These are phyloP conservation scores for Ehretia macrophylla DNA, from an alignment of 257 asterid genomes.

Conservation along the genomic window DNA sequence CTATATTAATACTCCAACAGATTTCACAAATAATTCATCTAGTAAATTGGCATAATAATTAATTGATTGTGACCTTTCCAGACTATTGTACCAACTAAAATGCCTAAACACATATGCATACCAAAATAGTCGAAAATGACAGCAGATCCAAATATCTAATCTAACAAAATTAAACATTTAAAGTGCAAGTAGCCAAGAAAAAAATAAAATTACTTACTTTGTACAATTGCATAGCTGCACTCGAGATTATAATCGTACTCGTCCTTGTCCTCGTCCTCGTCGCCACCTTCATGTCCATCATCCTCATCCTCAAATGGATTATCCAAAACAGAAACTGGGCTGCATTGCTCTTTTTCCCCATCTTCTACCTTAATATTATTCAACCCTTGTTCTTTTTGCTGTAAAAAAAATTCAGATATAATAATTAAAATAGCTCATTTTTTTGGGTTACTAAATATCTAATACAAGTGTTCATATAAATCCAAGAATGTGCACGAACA, in stretches of 20 bases:
- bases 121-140: not conserved
- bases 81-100: not conserved
- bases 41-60: not conserved
- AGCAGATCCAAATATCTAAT: not conserved
- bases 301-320: conserved; percentile 63
- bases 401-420: not conserved
- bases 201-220: conserved; percentile 51
- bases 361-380: conserved; percentile 28
- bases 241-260: conserved; percentile 38
- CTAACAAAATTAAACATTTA: not conserved
- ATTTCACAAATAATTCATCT: not conserved
- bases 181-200: not conserved
- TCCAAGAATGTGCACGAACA: not conserved
- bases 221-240: conserved; percentile 63
- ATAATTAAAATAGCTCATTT: not conserved
- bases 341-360: conserved; percentile 69
- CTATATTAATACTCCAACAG: too few species aligned
- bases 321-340: conserved; percentile 78
- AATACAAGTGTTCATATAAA: not conserved
- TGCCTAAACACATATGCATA: not conserved
- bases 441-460: too few species aligned
- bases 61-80: not conserved
- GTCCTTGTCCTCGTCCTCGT: conserved; percentile 27
- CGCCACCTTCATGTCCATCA: conserved; percentile 25
- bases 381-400: conserved; percentile 20